phyloP scores from a whole-genome alignment of 768 basidiomycete species.

The Suillus lakei region DNA sequence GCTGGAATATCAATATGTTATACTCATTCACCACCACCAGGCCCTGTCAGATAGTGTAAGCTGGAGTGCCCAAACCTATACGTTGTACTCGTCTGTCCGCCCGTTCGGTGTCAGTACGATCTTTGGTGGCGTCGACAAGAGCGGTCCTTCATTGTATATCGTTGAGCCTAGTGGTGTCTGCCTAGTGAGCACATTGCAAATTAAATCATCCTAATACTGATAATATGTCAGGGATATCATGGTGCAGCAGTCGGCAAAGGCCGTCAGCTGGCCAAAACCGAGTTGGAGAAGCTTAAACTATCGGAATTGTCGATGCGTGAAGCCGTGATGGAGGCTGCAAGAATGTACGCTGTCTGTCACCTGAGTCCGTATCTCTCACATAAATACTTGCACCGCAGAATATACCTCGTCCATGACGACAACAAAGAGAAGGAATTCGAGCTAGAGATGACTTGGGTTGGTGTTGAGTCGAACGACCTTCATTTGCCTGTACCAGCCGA shows the following conservation, averaged over 20 bases:
- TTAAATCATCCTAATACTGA: neutral
- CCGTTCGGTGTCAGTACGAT: slow-evolving; percentile 97
- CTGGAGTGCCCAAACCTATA: slow-evolving; percentile 93
- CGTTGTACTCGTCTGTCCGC: slow-evolving; percentile 95
- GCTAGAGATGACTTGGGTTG: slow-evolving; percentile 97
- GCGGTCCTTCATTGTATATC: slow-evolving; percentile 84
- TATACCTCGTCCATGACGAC: slow-evolving; percentile 97
- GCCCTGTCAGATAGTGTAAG: slow-evolving; percentile 77
- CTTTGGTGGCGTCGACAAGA: slow-evolving; percentile 86
- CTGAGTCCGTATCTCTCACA: neutral
- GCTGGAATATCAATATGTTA: slow-evolving; percentile 34
- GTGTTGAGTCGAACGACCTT: slow-evolving; percentile 77
- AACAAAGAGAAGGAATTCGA: slow-evolving; percentile 99
- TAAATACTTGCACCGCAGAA: slow-evolving; percentile 52
- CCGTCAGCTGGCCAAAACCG: slow-evolving; percentile 97
- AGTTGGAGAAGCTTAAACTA: slow-evolving; percentile 94
- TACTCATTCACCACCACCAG: slow-evolving; percentile 34
- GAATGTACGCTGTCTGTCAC: slow-evolving; percentile 70
- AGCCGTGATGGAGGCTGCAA: slow-evolving; percentile 90
- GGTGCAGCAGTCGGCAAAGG: slow-evolving; percentile 98
- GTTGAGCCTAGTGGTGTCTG: slow-evolving; percentile 95
- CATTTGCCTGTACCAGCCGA: slow-evolving; percentile 89
- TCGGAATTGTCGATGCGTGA: slow-evolving; percentile 79
- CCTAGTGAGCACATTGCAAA: slow-evolving; percentile 57
- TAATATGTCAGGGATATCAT: slow-evolving; percentile 75